These are phyloP conservation scores for Crithidia brevicula DNA, from an alignment of 208 protist species.

Conservation along the genomic window DNA sequence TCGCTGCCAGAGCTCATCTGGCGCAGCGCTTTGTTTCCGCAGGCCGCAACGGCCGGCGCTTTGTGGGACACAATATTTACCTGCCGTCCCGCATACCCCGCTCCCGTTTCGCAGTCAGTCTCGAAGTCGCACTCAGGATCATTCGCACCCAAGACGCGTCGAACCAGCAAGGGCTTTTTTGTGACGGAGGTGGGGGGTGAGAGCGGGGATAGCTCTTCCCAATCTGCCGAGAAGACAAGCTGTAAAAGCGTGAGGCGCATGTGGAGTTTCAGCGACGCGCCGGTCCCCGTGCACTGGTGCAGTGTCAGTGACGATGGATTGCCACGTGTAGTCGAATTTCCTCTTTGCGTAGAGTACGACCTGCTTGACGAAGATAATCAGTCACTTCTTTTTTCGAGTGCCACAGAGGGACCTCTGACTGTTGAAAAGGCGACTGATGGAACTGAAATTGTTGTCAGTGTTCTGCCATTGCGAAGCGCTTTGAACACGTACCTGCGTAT, in stretches of 20 bases:
- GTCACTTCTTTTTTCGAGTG: background rate
- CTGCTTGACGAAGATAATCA: background rate
- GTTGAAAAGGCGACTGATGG: background rate
- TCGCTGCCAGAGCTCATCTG: slow-evolving; percentile 2
- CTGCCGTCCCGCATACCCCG: slow-evolving; percentile 10
- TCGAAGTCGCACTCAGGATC: slow-evolving; percentile 2
- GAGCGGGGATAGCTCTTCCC: background rate
- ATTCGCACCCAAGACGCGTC: background rate
- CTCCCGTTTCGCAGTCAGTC: background rate
- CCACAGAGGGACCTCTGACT: background rate
- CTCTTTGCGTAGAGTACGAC: slow-evolving; percentile 30
- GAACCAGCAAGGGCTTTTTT: slow-evolving; percentile 17
- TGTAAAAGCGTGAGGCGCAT: background rate
- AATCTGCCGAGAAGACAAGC: background rate
- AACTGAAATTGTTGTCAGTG: background rate
- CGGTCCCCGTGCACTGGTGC: slow-evolving; percentile 30
- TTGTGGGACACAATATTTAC: slow-evolving; percentile 21
- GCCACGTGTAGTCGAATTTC: background rate
- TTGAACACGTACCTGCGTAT: slow-evolving; percentile 31
- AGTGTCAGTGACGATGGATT: background rate
- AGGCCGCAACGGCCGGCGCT: slow-evolving; percentile 1
- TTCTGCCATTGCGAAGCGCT: slow-evolving; percentile 14
- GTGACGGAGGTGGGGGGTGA: slow-evolving; percentile 16
- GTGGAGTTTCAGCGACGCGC: slow-evolving; percentile 19
- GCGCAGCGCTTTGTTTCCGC: slow-evolving; percentile 1